A percentile compares a stretch with the other conserved stretches of the same genome.
Evolutionary conservation across 148 eudicot genomes (phyloP).

Genomic region (Mesembryanthemum crystallinum): DNA sequence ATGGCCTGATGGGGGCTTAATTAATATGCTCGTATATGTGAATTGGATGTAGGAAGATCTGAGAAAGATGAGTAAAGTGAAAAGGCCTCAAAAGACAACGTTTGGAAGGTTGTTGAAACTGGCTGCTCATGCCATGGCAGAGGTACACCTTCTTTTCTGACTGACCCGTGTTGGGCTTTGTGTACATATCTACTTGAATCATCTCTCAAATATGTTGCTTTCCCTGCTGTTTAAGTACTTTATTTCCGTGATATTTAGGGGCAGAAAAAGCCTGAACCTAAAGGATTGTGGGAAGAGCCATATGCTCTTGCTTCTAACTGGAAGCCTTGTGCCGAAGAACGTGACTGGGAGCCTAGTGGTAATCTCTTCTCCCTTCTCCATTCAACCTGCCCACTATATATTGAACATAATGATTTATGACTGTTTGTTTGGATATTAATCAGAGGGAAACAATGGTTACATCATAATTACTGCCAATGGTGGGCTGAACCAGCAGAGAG

Average conservation of each 20-base stretch:
- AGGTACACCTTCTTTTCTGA: slow-evolving; percentile 44
- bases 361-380: slow-evolving; percentile 21
- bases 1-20: not conserved
- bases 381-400: not conserved
- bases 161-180: slow-evolving; percentile 2
- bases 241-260: slow-evolving; percentile 36
- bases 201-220: not conserved
- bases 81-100: slow-evolving; percentile 76
- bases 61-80: slow-evolving; percentile 55
- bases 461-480: slow-evolving; percentile 94
- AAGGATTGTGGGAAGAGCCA: slow-evolving; percentile 91
- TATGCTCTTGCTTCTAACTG: slow-evolving; percentile 73
- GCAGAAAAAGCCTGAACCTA: slow-evolving; percentile 81
- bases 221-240: not conserved
- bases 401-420: slow-evolving; percentile 1
- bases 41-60: slow-evolving; percentile 65
- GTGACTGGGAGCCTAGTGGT: slow-evolving; percentile 88
- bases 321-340: slow-evolving; percentile 87
- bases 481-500: slow-evolving; percentile 98
- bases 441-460: slow-evolving; percentile 88
- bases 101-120: slow-evolving; percentile 82
- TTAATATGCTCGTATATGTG: slow-evolving; percentile 13
- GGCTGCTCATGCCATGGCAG: slow-evolving; percentile 97
- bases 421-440: slow-evolving; percentile 17
- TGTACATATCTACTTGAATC: not conserved